Conservation (phyloP, 257 asterid species). For the Phtheirospermum japonicum region DNA sequence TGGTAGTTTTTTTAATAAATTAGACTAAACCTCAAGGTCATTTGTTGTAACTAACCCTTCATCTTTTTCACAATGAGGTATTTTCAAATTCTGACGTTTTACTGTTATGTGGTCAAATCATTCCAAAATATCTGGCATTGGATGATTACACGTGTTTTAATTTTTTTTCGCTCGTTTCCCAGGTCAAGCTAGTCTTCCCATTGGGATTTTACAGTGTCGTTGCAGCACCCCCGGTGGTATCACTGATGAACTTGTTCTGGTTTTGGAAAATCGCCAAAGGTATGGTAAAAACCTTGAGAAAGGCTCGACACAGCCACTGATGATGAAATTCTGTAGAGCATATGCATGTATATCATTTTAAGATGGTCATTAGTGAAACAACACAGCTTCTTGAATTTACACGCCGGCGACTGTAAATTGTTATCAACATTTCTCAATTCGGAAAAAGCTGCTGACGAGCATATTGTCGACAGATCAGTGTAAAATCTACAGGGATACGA, state of each 20-base stretch:
- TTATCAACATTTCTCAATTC: background rate
- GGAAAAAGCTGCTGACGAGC: background rate
- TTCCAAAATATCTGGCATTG: background rate
- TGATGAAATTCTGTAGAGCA: background rate
- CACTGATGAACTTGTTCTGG: conserved; percentile 72
- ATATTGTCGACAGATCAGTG: background rate
- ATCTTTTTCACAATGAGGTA: background rate
- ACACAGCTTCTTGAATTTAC: background rate
- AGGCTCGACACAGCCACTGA: conserved; percentile 53
- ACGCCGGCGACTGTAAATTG: background rate
- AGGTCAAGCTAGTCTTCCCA: conserved; percentile 62
- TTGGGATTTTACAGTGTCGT: conserved; percentile 76
- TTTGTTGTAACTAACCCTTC: too few relatives aligned
- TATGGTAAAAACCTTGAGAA: conserved; percentile 66
- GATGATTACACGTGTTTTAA: background rate
- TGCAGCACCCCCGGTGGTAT: conserved; percentile 51
- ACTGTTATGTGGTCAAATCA: background rate
- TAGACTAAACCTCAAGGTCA: too few relatives aligned
- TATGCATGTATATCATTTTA: background rate
- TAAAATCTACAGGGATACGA: conserved; percentile 14
- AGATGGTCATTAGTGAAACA: background rate
- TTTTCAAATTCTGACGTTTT: background rate
- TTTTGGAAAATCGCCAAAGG: conserved; percentile 83
- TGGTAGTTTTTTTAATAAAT: too few relatives aligned
- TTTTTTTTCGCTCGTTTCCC: conserved; percentile 22